phyloP scores from a whole-genome alignment of 2,329 filamentous ascomycete species.

The Colletotrichum cuscutae region DNA sequence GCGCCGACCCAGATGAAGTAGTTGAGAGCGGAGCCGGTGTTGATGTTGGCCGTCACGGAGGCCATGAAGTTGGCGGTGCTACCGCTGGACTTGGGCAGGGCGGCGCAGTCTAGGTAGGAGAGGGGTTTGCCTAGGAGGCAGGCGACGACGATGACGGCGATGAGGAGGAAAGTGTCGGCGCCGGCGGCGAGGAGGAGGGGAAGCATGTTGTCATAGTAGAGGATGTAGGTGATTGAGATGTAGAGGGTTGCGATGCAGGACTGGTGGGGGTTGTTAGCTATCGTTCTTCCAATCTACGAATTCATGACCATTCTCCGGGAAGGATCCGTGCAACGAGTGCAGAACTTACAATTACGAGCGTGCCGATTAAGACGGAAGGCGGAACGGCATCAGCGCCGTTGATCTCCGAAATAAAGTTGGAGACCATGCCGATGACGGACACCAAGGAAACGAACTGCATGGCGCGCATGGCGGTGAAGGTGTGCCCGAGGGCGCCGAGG shows the following conservation, averaged over 20 bases:
- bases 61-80: conserved; percentile 57
- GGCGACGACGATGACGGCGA: conserved; percentile 82
- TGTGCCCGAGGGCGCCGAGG: conserved; percentile 79
- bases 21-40: conserved; percentile 46
- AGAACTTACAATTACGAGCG: conserved; percentile 78
- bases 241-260: conserved; percentile 84
- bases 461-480: conserved; percentile 78
- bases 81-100: conserved; percentile 51
- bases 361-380: conserved; percentile 79
- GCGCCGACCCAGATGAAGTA: conserved; percentile 62
- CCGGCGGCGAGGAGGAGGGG: conserved; percentile 76
- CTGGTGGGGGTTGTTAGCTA: conserved; percentile 54
- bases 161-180: conserved; percentile 75
- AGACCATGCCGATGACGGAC: conserved; percentile 80
- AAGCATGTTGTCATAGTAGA: conserved; percentile 80
- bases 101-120: conserved; percentile 78
- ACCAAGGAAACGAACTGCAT: conserved; percentile 79
- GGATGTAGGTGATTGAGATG: conserved; percentile 81
- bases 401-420: conserved; percentile 85
- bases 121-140: conserved; percentile 84
- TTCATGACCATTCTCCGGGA: background rate
- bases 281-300: background rate
- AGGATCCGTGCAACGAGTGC: background rate
- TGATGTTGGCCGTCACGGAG: conserved; percentile 54
- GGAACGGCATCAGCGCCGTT: conserved; percentile 72